Evolutionary conservation across 2,329 filamentous ascomycete genomes (phyloP).

Genomic region (Nothophoma quercina): DNA sequence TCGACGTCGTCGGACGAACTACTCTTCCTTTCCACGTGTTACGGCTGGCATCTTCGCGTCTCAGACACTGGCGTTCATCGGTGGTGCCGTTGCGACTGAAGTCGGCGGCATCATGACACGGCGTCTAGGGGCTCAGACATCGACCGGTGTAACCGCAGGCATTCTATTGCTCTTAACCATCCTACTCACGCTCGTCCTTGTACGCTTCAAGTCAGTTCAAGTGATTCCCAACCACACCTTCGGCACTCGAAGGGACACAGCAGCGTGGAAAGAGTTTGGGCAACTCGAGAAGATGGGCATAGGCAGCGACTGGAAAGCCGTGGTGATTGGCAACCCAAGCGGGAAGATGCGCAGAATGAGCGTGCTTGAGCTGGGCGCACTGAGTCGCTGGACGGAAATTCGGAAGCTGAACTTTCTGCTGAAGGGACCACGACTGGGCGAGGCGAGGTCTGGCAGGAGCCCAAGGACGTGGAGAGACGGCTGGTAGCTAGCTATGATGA

Average conservation of each 20-base stretch:
- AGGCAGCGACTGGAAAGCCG: conserved; percentile 68
- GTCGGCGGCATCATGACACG: conserved; percentile 73
- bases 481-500: not conserved
- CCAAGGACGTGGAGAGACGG: conserved; percentile 14
- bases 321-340: conserved; percentile 75
- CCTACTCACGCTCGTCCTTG: conserved; percentile 67
- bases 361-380: conserved; percentile 71
- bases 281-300: conserved; percentile 52
- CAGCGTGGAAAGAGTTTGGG: conserved; percentile 41
- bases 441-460: conserved; percentile 15
- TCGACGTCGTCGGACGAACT: conserved; percentile 67
- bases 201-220: conserved; percentile 70
- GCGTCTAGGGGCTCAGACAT: conserved; percentile 69
- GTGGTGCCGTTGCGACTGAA: conserved; percentile 73
- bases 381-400: conserved; percentile 78
- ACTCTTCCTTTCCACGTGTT: conserved; percentile 78
- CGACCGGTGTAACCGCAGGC: conserved; percentile 72
- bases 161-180: conserved; percentile 72
- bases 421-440: conserved; percentile 27
- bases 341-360: conserved; percentile 74
- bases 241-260: conserved; percentile 45
- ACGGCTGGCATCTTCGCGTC: conserved; percentile 73
- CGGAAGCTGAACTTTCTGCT: conserved; percentile 55
- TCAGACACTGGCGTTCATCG: conserved; percentile 73
- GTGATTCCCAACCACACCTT: conserved; percentile 70